A percentile compares a stretch with the other conserved stretches of the same genome.
Conservation (phyloP, 371 early-diverging fungal species). For the Blastocladiella emersonii region DNA sequence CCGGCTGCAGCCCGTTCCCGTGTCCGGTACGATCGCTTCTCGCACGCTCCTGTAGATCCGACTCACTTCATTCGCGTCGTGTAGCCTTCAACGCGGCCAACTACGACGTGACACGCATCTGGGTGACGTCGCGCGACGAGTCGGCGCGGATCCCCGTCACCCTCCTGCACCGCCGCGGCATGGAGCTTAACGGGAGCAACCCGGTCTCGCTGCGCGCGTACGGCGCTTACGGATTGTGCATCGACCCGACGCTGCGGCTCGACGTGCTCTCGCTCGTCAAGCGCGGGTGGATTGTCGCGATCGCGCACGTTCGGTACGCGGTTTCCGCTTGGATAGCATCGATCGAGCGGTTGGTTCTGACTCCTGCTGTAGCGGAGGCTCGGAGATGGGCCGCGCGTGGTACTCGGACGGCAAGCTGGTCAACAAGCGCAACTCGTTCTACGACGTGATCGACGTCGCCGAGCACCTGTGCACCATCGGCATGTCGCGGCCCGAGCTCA, state of each 20-base stretch:
- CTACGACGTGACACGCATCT: constrained; percentile 35
- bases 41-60: no score
- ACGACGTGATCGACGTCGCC: constrained; percentile 52
- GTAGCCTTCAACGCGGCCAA: constrained; percentile 34
- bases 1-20: constrained; percentile 28
- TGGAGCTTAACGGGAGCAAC: constrained; percentile 33
- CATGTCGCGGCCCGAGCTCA: constrained; percentile 28
- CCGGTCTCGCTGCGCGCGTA: constrained; percentile 63
- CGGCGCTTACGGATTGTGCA: constrained; percentile 69
- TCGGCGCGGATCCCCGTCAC: constrained; percentile 44
- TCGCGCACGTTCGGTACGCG: constrained; percentile 70
- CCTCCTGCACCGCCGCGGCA: constrained; percentile 39
- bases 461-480: constrained; percentile 40
- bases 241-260: constrained; percentile 67
- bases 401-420: constrained; percentile 50
- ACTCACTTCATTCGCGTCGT: not conserved
- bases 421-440: constrained; percentile 53
- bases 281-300: constrained; percentile 65
- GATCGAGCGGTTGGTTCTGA: not conserved
- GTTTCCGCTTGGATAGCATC: no score
- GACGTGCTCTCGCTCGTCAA: constrained; percentile 60
- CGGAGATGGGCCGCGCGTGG: constrained; percentile 64
- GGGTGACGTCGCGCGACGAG: constrained; percentile 31
- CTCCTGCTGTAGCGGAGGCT: constrained; percentile 49
- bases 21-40: constrained; percentile 21